These are phyloP conservation scores for Trichoderma citrinoviride DNA, from an alignment of 2,329 filamentous ascomycete species.

Conservation along the genomic window DNA sequence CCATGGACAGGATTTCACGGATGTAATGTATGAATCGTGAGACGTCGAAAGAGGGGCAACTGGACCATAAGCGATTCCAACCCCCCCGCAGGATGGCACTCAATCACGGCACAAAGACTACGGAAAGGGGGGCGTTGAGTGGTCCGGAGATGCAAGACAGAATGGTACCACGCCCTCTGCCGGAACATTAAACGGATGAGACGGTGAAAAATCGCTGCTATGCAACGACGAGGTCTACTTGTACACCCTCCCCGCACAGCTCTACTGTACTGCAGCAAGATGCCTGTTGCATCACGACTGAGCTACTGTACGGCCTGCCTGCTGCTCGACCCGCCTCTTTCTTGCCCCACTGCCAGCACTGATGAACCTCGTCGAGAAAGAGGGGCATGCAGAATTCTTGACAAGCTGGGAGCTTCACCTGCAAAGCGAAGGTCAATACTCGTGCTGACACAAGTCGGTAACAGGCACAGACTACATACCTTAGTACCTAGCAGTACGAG, in stretches of 20 bases:
- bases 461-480: neutral
- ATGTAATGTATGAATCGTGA: neutral
- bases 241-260: slow-evolving; percentile 12
- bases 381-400: slow-evolving; percentile 8
- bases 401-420: slow-evolving; percentile 2
- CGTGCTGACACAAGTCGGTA: neutral
- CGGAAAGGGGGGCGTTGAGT: slow-evolving; percentile 6
- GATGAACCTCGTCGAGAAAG: slow-evolving; percentile 2
- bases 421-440: neutral
- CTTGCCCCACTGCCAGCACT: neutral
- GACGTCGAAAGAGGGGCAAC: slow-evolving; percentile 10
- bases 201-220: neutral
- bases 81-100: slow-evolving; percentile 8
- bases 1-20: neutral
- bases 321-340: neutral
- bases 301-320: slow-evolving; percentile 10
- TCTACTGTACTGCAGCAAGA: neutral
- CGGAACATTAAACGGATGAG: neutral
- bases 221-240: slow-evolving; percentile 11
- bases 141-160: neutral
- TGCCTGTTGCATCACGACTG: slow-evolving; percentile 1
- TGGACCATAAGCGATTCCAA: neutral
- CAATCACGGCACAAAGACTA: neutral
- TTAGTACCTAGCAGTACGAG: neutral
- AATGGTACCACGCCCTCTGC: slow-evolving; percentile 1